phyloP scores from a whole-genome alignment of 495 filamentous ascomycete species.

The Penicillium cataractarum region DNA sequence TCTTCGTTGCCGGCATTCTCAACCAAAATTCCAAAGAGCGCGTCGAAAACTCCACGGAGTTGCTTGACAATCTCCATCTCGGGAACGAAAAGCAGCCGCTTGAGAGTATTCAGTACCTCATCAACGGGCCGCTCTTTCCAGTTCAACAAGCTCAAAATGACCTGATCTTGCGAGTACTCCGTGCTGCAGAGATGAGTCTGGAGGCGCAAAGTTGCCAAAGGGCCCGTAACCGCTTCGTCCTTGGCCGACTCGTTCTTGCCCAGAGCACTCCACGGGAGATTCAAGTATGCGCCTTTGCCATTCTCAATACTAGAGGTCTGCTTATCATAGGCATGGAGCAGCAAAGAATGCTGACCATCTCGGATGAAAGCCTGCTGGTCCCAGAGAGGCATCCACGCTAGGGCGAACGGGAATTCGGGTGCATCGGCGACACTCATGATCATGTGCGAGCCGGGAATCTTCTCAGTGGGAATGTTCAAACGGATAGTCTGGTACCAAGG shows the following conservation, averaged over 20 bases:
- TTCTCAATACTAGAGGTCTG: constrained; percentile 64
- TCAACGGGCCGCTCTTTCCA: constrained; percentile 78
- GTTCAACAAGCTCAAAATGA: constrained; percentile 78
- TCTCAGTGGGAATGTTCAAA: constrained; percentile 75
- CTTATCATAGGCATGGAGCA: constrained; percentile 91
- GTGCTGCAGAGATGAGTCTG: constrained; percentile 96
- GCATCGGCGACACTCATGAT: constrained; percentile 87
- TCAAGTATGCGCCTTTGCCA: constrained; percentile 80
- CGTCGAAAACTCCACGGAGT: constrained; percentile 85
- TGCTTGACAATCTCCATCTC: constrained; percentile 98
- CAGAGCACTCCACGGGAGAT: constrained; percentile 74
- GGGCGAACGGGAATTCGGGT: constrained; percentile 82
- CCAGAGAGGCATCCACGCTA: constrained; percentile 94
- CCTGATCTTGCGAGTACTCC: constrained; percentile 89
- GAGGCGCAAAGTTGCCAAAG: constrained; percentile 72
- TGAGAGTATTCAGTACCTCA: constrained; percentile 72
- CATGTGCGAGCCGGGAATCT: constrained; percentile 83
- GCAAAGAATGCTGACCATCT: constrained; percentile 79
- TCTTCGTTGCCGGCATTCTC: constrained; percentile 88
- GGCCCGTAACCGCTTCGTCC: constrained; percentile 74
- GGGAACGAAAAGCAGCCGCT: constrained; percentile 86
- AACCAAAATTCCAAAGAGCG: constrained; percentile 86
- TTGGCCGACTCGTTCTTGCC: constrained; percentile 66
- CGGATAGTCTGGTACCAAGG: constrained; percentile 87
- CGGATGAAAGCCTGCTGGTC: constrained; percentile 86